These are phyloP conservation scores for Ceratocystis destructans DNA, from an alignment of 2,329 filamentous ascomycete genomes.

Conservation along the genomic window DNA sequence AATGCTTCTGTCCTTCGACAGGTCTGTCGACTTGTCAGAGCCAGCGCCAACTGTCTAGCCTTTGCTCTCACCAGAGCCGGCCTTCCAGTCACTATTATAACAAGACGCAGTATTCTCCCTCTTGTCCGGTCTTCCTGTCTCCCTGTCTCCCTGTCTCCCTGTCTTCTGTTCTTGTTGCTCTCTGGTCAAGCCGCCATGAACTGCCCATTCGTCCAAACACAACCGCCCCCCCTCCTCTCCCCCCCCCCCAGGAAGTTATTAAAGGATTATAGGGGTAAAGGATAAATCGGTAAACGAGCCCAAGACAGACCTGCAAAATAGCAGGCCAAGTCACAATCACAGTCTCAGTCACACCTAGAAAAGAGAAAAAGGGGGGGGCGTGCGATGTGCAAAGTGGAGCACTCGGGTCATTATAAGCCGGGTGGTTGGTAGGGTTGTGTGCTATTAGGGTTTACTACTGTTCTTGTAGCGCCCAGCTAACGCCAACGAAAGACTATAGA, in stretches of 20 bases:
- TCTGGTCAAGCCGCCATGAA: background rate
- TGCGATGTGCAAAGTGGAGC: constrained; percentile 5
- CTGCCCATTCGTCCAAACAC: background rate
- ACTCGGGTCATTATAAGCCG: background rate
- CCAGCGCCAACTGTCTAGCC: no score
- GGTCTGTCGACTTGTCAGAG: no score
- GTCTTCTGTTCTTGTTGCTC: no score
- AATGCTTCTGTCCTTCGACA: no score
- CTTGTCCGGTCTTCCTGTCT: no score
- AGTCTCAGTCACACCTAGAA: background rate
- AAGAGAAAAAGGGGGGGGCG: background rate
- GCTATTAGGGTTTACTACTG: background rate
- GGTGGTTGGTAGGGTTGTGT: background rate
- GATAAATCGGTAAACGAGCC: background rate
- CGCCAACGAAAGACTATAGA: background rate
- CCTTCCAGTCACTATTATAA: no score
- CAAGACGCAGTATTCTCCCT: no score
- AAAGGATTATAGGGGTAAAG: constrained; percentile 8
- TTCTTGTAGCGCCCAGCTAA: background rate
- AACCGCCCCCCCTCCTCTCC: background rate
- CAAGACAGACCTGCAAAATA: background rate
- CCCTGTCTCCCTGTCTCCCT: no score
- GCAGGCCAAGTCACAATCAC: no score
- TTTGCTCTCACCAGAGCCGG: no score
- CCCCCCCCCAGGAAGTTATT: background rate